These are phyloP conservation scores for Emericellopsis atlantica DNA, from an alignment of 2,329 filamentous ascomycete species.

Conservation along the genomic window DNA sequence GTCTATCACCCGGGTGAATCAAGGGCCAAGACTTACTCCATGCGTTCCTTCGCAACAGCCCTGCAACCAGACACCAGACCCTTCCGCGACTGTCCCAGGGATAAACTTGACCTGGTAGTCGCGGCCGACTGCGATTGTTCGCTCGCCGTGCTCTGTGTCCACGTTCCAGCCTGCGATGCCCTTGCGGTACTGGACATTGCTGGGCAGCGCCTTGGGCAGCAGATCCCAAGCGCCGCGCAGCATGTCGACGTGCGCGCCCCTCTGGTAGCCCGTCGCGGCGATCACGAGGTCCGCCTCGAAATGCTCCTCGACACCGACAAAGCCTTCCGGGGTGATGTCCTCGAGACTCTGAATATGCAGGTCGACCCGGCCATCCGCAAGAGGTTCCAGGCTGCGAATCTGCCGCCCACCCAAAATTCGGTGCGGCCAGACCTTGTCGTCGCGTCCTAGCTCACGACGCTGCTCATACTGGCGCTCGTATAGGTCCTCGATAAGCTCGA, in stretches of 20 bases:
- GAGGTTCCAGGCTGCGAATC: slow-evolving; percentile 47
- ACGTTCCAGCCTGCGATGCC: slow-evolving; percentile 27
- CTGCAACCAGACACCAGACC: slow-evolving; percentile 81
- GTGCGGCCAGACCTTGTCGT: slow-evolving; percentile 69
- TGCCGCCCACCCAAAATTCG: slow-evolving; percentile 61
- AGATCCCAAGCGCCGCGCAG: slow-evolving; percentile 54
- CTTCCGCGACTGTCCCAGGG: slow-evolving; percentile 51
- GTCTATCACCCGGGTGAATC: neutral
- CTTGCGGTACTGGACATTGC: slow-evolving; percentile 14
- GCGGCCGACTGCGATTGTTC: slow-evolving; percentile 54
- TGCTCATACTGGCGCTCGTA: slow-evolving; percentile 86
- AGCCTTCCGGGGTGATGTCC: slow-evolving; percentile 19
- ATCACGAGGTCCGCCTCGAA: slow-evolving; percentile 62
- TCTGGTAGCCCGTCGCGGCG: slow-evolving; percentile 75
- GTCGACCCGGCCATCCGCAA: slow-evolving; percentile 36
- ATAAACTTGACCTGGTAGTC: slow-evolving; percentile 71
- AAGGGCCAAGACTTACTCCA: slow-evolving; percentile 51
- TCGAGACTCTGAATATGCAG: slow-evolving; percentile 42
- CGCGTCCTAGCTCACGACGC: slow-evolving; percentile 52
- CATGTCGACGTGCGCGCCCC: slow-evolving; percentile 68
- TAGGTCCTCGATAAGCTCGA: slow-evolving; percentile 80
- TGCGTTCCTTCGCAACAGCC: slow-evolving; percentile 90
- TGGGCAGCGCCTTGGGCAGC: slow-evolving; percentile 38
- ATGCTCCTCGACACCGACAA: slow-evolving; percentile 23
- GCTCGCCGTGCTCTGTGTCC: slow-evolving; percentile 20